phyloP scores from a whole-genome alignment of 2,329 filamentous ascomycete species.

The Berkeleyomyces basicola region DNA sequence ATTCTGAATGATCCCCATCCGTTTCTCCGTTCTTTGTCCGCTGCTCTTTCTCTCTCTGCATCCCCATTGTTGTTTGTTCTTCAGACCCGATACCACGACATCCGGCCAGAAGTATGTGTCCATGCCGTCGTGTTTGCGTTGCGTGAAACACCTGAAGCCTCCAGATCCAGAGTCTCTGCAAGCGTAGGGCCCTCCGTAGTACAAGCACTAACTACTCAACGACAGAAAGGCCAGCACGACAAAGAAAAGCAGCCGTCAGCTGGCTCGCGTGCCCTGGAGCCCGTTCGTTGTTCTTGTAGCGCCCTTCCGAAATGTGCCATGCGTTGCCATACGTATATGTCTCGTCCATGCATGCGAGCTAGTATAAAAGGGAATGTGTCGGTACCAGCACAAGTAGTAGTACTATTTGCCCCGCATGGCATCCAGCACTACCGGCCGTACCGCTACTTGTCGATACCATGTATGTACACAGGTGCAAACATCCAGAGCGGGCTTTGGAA shows the following conservation, averaged over 20 bases:
- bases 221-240: neutral
- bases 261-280: neutral
- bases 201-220: neutral
- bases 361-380: neutral
- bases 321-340: no score
- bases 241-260: neutral
- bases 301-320: no score
- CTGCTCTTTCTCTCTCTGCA: neutral
- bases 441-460: neutral
- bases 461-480: neutral
- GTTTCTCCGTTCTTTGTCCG: no score
- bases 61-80: neutral
- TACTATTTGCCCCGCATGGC: neutral
- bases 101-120: neutral
- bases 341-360: no score
- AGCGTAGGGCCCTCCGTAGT: neutral
- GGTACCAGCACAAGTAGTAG: neutral
- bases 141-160: neutral
- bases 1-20: no score
- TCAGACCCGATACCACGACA: neutral
- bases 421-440: neutral
- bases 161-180: neutral
- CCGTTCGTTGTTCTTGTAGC: no score
- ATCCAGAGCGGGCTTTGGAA: neutral
- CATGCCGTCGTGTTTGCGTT: neutral